Conservation (phyloP, 805 yeast genomes). For the Kockiozyma suomiensis region DNA sequence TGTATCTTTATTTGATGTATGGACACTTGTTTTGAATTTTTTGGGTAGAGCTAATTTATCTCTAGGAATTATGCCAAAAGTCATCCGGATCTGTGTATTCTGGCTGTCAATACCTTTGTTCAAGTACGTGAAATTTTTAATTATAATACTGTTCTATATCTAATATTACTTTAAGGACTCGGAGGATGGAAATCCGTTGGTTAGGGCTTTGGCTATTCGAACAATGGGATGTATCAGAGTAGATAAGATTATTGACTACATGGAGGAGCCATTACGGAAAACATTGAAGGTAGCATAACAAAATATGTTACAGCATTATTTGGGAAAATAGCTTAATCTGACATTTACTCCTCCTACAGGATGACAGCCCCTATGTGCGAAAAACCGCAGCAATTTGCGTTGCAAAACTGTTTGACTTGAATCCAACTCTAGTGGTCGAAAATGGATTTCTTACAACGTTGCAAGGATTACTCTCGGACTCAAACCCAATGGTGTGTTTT, state of each 20-base stretch:
- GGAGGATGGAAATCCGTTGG: conserved; percentile 94
- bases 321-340: too few relatives aligned
- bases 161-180: conserved; percentile 56
- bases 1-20: conserved; percentile 83
- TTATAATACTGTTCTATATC: neutral
- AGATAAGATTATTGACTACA: conserved; percentile 90
- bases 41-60: neutral
- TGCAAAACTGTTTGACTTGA: conserved; percentile 88
- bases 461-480: conserved; percentile 69
- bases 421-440: conserved; percentile 77
- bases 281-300: conserved; percentile 62
- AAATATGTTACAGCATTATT: too few relatives aligned
- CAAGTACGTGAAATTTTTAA: conserved; percentile 40
- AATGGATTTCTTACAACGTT: conserved; percentile 79
- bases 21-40: neutral
- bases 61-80: conserved; percentile 82
- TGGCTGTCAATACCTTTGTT: conserved; percentile 96
- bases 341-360: too few relatives aligned
- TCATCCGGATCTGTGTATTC: conserved; percentile 91
- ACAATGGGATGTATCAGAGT: conserved; percentile 99
- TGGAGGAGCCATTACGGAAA: conserved; percentile 83
- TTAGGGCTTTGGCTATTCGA: conserved; percentile 92
- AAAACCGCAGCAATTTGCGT: conserved; percentile 98
- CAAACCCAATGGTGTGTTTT: conserved; percentile 78
- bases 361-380: conserved; percentile 95